Conservation (phyloP, 441 rosid species). For the Sinapis alba region DNA sequence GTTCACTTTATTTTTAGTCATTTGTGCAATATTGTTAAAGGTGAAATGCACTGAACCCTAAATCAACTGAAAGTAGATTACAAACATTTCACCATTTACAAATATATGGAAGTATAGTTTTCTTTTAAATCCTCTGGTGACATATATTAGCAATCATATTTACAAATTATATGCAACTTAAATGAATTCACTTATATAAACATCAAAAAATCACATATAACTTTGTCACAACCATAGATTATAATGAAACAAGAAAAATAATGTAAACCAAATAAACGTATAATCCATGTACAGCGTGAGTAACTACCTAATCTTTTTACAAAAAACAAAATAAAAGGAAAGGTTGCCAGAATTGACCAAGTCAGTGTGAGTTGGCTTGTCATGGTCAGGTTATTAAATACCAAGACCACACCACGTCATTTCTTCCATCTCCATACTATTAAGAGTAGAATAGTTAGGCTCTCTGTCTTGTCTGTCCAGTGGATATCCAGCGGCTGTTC, state of each 20-base stretch:
- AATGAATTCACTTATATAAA: background rate
- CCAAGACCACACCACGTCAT: background rate
- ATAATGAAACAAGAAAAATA: background rate
- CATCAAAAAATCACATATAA: background rate
- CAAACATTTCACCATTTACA: background rate
- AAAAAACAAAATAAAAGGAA: background rate
- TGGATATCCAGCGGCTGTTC: background rate
- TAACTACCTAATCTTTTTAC: background rate
- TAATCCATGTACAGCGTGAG: background rate
- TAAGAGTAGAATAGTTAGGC: background rate
- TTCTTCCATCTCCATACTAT: background rate
- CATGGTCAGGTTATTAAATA: slow-evolving; percentile 19
- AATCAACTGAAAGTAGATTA: background rate
- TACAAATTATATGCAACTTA: background rate
- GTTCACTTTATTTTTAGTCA: background rate
- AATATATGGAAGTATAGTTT: background rate
- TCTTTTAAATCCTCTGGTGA: background rate
- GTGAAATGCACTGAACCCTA: background rate
- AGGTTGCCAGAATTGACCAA: slow-evolving; percentile 32
- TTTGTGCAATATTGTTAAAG: background rate
- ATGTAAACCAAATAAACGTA: background rate
- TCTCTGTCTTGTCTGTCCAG: background rate
- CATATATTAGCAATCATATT: background rate
- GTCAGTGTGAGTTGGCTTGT: slow-evolving; percentile 21
- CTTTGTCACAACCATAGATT: background rate